Evolutionary conservation across 305 asterid species (phyloP), one percentile per base, ranked within the genome.

Genomic region (Fraxinus ornus): DNA sequence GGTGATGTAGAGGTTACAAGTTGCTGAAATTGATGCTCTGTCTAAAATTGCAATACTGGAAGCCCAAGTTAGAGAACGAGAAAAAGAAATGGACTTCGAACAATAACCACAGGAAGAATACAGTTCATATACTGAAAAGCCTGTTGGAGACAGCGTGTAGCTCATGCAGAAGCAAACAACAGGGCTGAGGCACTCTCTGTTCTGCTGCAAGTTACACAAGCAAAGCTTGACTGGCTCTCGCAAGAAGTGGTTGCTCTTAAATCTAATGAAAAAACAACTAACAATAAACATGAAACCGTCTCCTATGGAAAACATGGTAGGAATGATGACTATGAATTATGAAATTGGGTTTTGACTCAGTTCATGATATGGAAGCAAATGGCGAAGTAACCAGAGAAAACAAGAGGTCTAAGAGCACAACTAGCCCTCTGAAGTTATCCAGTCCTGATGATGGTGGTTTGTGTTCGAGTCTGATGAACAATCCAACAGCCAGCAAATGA

Each of bases 391-490:
- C 32, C 74, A 90, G 90, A 85, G 93, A 85, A 82, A 93, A 84
- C 85, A 96, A 96, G 86, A 93, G 94, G 89, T 86, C 41, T 36
- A 36, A 36, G 41, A 36, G 41, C 41, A 33, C 41, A 36, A 36
- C 41, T 36, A 36, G 41, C 41, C 95, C 97, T 60, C 33, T 89
- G 86, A 89, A 89, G 86, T 76, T 89, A 17, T 32, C 85, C 30
- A 33, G 85, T 33, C 94, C 95, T 24, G 97, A 95, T 85, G 98
- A 94, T 72, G 99, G 97, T 19, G 98, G 92, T 93, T 97, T 0
- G 89, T 86, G 28, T 93, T 88, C 77, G 81, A 85, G 88, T 89
- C 91, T 9, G 93, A 89, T 2, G 98, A 91, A 60, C 90, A 84
- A 19, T 86, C 88, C 21, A 75, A 44, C 78, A 90, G 97, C 88